phyloP scores from a whole-genome alignment of 2,329 filamentous ascomycete species.

The Alternaria sp. region DNA sequence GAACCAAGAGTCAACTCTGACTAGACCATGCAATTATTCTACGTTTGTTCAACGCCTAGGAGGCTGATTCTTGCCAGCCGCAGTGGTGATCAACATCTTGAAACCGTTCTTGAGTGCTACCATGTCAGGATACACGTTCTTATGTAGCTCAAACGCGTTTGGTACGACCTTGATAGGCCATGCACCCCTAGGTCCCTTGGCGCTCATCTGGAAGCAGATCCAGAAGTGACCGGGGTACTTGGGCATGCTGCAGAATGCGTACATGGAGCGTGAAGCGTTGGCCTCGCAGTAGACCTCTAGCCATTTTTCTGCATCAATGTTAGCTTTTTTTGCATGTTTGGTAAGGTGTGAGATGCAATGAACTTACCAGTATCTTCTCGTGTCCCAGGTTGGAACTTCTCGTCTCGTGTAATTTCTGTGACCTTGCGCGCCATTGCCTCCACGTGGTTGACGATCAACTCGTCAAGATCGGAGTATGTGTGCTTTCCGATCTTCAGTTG shows the following conservation, averaged over 20 bases:
- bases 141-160: conserved; percentile 89
- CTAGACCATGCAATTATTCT: not conserved
- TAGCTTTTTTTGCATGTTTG: conserved; percentile 8
- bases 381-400: conserved; percentile 88
- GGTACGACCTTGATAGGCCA: conserved; percentile 93
- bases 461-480: conserved; percentile 94
- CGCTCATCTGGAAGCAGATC: conserved; percentile 94
- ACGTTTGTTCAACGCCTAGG: conserved; percentile 10
- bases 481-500: conserved; percentile 88
- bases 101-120: conserved; percentile 95
- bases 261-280: conserved; percentile 91
- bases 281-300: conserved; percentile 94
- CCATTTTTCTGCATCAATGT: conserved; percentile 77
- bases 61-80: conserved; percentile 18
- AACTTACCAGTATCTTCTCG: conserved; percentile 83
- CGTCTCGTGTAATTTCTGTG: conserved; percentile 91
- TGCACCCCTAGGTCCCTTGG: conserved; percentile 73
- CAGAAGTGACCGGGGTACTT: conserved; percentile 94
- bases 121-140: conserved; percentile 93
- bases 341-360: not conserved
- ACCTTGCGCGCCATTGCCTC: conserved; percentile 98
- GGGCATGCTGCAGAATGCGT: conserved; percentile 93
- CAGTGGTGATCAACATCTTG: conserved; percentile 74
- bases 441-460: conserved; percentile 95
- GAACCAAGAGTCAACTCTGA: not conserved